Percentiles rank a stretch among this genome's conserved stretches.
Conservation (phyloP, 2,329 filamentous ascomycete genomes). For the Didymella arachidicola region DNA sequence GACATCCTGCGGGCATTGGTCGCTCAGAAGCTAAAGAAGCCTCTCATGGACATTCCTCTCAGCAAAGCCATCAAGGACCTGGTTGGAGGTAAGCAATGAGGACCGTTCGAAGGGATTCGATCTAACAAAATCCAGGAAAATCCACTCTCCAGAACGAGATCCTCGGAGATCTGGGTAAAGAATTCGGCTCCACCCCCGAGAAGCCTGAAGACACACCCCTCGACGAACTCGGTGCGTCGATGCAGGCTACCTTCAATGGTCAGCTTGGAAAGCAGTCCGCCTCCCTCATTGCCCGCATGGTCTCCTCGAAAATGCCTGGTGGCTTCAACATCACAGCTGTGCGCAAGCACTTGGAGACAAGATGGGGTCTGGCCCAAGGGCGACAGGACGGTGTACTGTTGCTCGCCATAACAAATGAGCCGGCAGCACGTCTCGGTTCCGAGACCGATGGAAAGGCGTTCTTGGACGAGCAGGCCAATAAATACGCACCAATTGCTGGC, state of each 20-base stretch:
- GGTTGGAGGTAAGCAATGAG: constrained; percentile 75
- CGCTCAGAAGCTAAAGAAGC: constrained; percentile 98
- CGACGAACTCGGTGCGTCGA: constrained; percentile 91
- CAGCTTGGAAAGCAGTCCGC: constrained; percentile 97
- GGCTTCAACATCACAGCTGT: constrained; percentile 98
- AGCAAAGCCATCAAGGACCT: constrained; percentile 98
- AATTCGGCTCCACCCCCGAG: constrained; percentile 97
- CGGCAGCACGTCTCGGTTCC: constrained; percentile 83
- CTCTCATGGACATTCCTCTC: constrained; percentile 83
- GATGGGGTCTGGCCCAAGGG: constrained; percentile 87
- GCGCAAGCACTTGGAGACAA: constrained; percentile 91
- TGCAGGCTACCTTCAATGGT: constrained; percentile 99
- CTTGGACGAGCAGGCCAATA: constrained; percentile 86
- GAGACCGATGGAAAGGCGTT: constrained; percentile 92
- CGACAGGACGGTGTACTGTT: constrained; percentile 91
- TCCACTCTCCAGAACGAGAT: constrained; percentile 99
- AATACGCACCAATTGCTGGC: constrained; percentile 84
- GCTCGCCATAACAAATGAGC: constrained; percentile 91
- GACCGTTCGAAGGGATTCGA: neutral
- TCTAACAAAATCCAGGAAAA: constrained; percentile 70
- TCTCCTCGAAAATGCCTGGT: constrained; percentile 99
- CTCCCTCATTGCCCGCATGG: constrained; percentile 89
- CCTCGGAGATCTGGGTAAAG: constrained; percentile 94
- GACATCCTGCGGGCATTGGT: constrained; percentile 90
- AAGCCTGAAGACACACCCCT: constrained; percentile 98